Percentiles rank a stretch among this genome's conserved stretches.
Evolutionary conservation across 352 stramenopile species (phyloP).

Genomic region (Peronosclerospora sorghi): DNA sequence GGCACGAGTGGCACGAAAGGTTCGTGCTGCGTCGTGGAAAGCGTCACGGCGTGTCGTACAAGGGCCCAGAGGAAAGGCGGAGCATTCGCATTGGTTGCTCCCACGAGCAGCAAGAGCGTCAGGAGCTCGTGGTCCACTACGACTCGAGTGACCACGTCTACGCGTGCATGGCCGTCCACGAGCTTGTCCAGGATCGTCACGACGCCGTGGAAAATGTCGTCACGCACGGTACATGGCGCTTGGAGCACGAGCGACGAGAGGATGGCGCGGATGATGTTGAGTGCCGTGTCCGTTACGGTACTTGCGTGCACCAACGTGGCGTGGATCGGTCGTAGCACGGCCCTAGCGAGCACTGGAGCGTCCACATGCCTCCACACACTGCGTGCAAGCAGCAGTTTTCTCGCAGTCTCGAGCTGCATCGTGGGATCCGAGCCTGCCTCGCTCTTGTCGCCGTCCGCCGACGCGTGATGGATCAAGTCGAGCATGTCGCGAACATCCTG

Average conservation of each 20-base stretch:
- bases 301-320: constrained; percentile 2
- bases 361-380: constrained; percentile 60
- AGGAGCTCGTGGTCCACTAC: constrained; percentile 22
- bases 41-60: constrained; percentile 14
- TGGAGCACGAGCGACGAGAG: too few species aligned
- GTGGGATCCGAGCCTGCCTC: too few species aligned
- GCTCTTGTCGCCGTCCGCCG: too few species aligned
- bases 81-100: neutral
- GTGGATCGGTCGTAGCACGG: constrained; percentile 21
- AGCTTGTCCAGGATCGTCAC: constrained; percentile 8
- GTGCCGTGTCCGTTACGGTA: too few species aligned
- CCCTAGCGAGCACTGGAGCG: constrained; percentile 28
- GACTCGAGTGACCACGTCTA: constrained; percentile 10
- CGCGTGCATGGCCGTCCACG: neutral
- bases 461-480: constrained; percentile 29
- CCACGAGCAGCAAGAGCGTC: constrained; percentile 11
- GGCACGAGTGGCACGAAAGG: constrained; percentile 20
- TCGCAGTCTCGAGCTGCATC: too few species aligned
- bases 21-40: constrained; percentile 10
- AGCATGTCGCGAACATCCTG: constrained; percentile 16
- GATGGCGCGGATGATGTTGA: too few species aligned
- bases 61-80: constrained; percentile 19
- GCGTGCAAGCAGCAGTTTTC: too few species aligned
- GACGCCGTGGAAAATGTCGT: too few species aligned
- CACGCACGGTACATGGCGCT: too few species aligned